phyloP scores from a whole-genome alignment of 75 land plant genomes.

The Selaginella moellendorffii region DNA sequence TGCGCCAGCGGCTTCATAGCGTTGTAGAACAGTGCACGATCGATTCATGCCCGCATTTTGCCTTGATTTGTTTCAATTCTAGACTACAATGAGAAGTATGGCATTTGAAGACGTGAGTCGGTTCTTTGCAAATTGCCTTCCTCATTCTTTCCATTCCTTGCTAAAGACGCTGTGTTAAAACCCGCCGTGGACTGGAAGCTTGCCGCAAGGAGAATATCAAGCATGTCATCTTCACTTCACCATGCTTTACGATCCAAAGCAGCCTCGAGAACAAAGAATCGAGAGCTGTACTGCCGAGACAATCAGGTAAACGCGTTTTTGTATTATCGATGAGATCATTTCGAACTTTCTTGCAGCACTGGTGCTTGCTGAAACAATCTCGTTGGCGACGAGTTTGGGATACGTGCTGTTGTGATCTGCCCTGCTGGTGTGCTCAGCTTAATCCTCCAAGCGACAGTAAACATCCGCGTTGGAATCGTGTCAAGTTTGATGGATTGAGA shows the following conservation, averaged over 20 bases:
- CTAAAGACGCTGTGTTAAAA: constrained; percentile 39
- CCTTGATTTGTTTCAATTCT: no score
- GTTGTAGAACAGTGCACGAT: constrained; percentile 3
- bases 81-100: background rate
- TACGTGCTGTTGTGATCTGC: no score
- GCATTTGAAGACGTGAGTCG: background rate
- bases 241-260: constrained; percentile 25
- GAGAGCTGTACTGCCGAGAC: constrained; percentile 42
- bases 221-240: constrained; percentile 61
- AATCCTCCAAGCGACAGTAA: no score
- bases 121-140: background rate
- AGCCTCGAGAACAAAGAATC: constrained; percentile 23
- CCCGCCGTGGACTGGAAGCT: constrained; percentile 75
- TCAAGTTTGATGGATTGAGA: no score
- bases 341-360: no score
- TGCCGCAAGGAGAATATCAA: constrained; percentile 36
- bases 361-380: no score
- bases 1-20: constrained; percentile 12
- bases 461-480: no score
- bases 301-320: no score
- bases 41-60: no score
- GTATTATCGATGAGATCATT: no score
- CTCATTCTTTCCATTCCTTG: background rate
- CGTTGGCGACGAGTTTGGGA: no score
- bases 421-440: no score